Percentiles rank a stretch among this genome's conserved stretches.
These are phyloP conservation scores for grape (Vitis vinifera) DNA, from an alignment of 164 flowering plant species.

Conservation along the genomic window ASM3070453v1 NC_081810.1:4254001-4254500, in stretches of 20 bases:
- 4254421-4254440: slow-evolving; percentile 89
- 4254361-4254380: slow-evolving; percentile 86
- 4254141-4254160: slow-evolving; percentile 80
- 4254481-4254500: slow-evolving; percentile 93
- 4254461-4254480: slow-evolving; percentile 98
- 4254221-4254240: slow-evolving; percentile 89
- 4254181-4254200: slow-evolving; percentile 83
- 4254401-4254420: slow-evolving; percentile 93
- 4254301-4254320: slow-evolving; percentile 60
- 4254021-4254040: slow-evolving; percentile 56
- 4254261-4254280: slow-evolving; percentile 67
- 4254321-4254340: slow-evolving; percentile 69
- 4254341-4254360: slow-evolving; percentile 73
- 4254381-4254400: slow-evolving; percentile 75
- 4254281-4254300: slow-evolving; percentile 83
- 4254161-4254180: slow-evolving; percentile 93
- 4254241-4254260: slow-evolving; percentile 74
- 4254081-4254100: slow-evolving; percentile 85
- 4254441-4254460: slow-evolving; percentile 77
- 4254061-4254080: slow-evolving; percentile 86
- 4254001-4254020: slow-evolving; percentile 90
- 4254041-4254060: slow-evolving; percentile 73
- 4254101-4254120: slow-evolving; percentile 90
- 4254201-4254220: slow-evolving; percentile 94
- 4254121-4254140: slow-evolving; percentile 79